Base-by-base conservation (phyloP, 2,329 filamentous ascomycete genomes). In the Gremmenia infestans region DNA sequence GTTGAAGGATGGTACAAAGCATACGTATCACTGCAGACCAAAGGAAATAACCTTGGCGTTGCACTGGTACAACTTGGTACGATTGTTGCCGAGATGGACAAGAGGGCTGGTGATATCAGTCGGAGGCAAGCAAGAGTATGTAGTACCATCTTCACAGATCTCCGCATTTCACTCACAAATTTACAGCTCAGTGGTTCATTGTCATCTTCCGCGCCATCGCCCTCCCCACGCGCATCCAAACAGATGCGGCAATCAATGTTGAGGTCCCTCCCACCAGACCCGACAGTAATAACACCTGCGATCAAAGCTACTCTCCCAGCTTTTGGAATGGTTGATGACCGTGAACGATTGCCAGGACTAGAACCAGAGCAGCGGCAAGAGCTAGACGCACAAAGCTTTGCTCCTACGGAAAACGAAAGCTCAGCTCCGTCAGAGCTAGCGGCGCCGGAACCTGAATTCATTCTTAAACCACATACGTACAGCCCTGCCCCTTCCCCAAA, bases 1-100 rank as follows among this genome's bases (percentile, higher is more conserved):
- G 87, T 91, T 8, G 88, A 95, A 61, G 91, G 92, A 45, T 97
- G 93, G 93, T 83, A 86, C 56, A 84, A 86, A 55, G 91, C 91
- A 6, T 86, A 96, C 66, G 80, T 85, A 53, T 87, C 87, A 53
- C 78, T 97, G 57, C 86, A 91, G 68, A 81, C 81, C 22, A 90
- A 87, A 67, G 86, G 87, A 14, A 82, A 86, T 59, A 80, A 82
- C 46, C 76, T 97, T 25, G 87, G 87, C 35, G 79, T 83, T 6
- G 77, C 86, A 32, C 78, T 96, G 42, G 81, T 84, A 40, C 84
- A 88, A 70, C 81, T 97, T 19, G 85, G 84, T 60, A 85, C 82
- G 52, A 88, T 94, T 63, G 86, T 95, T 53, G 82, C 85, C 15
- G 90, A 96, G 70, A 95, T 97, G 79, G 87, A 95, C 69, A 86